These are phyloP conservation scores for Geotrichum bryndzae DNA, from an alignment of 1,139 yeast species.

Conservation along the genomic window DNA sequence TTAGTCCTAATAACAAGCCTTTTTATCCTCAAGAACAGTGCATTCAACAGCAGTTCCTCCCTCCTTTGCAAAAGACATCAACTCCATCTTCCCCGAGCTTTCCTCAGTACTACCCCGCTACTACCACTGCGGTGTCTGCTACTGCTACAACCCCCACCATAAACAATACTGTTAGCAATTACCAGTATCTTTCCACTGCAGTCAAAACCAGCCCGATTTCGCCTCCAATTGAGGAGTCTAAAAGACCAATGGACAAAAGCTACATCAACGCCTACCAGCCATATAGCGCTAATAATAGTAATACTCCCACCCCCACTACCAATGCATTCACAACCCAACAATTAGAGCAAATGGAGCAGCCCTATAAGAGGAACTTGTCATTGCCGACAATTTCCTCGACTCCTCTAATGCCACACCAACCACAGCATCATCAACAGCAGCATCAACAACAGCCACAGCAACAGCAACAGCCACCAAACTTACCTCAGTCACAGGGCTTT, in stretches of 20 bases:
- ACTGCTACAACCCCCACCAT: background rate
- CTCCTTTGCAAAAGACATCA: slow-evolving; percentile 2
- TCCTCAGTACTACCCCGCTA: slow-evolving; percentile 7
- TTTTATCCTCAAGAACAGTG: background rate
- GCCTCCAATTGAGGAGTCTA: background rate
- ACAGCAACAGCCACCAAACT: background rate
- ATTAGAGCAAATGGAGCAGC: slow-evolving; percentile 2
- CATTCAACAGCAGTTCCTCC: background rate
- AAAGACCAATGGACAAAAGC: background rate
- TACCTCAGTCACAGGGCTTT: background rate
- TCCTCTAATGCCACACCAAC: background rate
- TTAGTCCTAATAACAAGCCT: background rate
- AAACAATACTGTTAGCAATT: background rate
- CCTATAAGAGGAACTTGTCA: slow-evolving; percentile 5
- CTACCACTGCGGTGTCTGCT: background rate
- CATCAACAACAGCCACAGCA: background rate
- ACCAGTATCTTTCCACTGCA: background rate
- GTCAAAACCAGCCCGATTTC: background rate
- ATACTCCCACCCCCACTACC: background rate
- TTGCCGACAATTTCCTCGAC: slow-evolving; percentile 1
- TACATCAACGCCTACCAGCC: background rate
- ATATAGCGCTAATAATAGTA: background rate
- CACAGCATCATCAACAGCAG: slow-evolving; percentile 1
- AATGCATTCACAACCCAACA: background rate
- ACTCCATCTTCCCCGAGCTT: slow-evolving; percentile 9